Conservation (phyloP, 2,329 filamentous ascomycete genomes). For the Penicillium sp. region DNA sequence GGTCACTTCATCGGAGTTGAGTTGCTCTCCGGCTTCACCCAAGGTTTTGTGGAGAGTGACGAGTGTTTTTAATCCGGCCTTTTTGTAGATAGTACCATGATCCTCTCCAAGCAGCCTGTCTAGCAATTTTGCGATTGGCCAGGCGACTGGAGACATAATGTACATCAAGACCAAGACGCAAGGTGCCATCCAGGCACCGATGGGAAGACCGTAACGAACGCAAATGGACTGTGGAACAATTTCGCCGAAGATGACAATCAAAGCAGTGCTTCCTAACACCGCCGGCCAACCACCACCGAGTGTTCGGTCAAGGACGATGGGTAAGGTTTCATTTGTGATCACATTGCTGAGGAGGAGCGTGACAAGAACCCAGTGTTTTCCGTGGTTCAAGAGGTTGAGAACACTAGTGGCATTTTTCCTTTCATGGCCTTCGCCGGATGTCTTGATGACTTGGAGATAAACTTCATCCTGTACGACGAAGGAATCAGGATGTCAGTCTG, state of each 20-base stretch:
- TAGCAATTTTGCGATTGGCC: slow-evolving; percentile 92
- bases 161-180: slow-evolving; percentile 90
- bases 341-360: slow-evolving; percentile 93
- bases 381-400: slow-evolving; percentile 73
- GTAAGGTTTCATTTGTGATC: slow-evolving; percentile 94
- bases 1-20: slow-evolving; percentile 97
- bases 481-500: slow-evolving; percentile 41
- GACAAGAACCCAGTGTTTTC: slow-evolving; percentile 98
- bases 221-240: slow-evolving; percentile 94
- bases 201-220: slow-evolving; percentile 91
- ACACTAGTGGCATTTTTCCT: slow-evolving; percentile 82
- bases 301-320: slow-evolving; percentile 90
- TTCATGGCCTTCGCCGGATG: slow-evolving; percentile 80
- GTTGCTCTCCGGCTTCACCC: slow-evolving; percentile 76
- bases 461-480: slow-evolving; percentile 67
- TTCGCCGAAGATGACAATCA: slow-evolving; percentile 98
- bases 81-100: slow-evolving; percentile 96
- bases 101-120: slow-evolving; percentile 92
- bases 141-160: slow-evolving; percentile 82
- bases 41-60: slow-evolving; percentile 93
- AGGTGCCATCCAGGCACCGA: slow-evolving; percentile 90
- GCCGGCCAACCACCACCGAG: slow-evolving; percentile 93
- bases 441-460: slow-evolving; percentile 90
- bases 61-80: slow-evolving; percentile 92
- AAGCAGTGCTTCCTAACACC: slow-evolving; percentile 84